These are phyloP conservation scores for Silene latifolia DNA, from an alignment of 148 eudicot species.

Conservation along the genomic window DNA sequence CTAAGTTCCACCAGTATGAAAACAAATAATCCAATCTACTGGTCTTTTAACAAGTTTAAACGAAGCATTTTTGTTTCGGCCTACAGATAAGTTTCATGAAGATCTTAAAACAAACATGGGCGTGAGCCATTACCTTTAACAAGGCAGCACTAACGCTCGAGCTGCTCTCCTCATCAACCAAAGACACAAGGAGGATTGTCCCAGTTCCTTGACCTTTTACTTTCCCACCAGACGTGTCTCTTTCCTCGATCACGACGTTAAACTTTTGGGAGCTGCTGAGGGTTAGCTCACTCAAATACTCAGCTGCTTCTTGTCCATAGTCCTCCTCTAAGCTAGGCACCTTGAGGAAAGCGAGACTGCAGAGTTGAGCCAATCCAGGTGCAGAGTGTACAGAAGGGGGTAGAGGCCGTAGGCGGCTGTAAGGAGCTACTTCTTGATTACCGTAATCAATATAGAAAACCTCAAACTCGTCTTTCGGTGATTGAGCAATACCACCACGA, in stretches of 20 bases:
- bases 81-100: not conserved
- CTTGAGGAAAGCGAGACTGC: constrained; percentile 77
- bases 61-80: not conserved
- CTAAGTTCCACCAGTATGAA: not conserved
- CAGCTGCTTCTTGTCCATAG: constrained; percentile 84
- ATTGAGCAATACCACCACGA: constrained; percentile 50
- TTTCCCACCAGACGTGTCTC: constrained; percentile 75
- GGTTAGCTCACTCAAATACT: constrained; percentile 51
- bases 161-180: constrained; percentile 52
- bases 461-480: constrained; percentile 64
- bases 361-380: constrained; percentile 80
- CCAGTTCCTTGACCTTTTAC: constrained; percentile 93
- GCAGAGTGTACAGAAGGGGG: constrained; percentile 60
- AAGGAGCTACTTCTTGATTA: constrained; percentile 79
- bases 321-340: constrained; percentile 77
- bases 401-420: constrained; percentile 59
- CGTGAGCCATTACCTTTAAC: constrained; percentile 56
- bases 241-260: constrained; percentile 67
- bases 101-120: constrained; percentile 1
- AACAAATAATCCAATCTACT: not conserved
- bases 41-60: not conserved
- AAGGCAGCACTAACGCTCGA: constrained; percentile 61
- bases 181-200: constrained; percentile 52
- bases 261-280: constrained; percentile 56
- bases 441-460: constrained; percentile 93